Percentiles rank a stretch among this genome's conserved stretches.
Evolutionary conservation across 2,329 filamentous ascomycete species (phyloP).

Genomic region (Cercospora beticola): DNA sequence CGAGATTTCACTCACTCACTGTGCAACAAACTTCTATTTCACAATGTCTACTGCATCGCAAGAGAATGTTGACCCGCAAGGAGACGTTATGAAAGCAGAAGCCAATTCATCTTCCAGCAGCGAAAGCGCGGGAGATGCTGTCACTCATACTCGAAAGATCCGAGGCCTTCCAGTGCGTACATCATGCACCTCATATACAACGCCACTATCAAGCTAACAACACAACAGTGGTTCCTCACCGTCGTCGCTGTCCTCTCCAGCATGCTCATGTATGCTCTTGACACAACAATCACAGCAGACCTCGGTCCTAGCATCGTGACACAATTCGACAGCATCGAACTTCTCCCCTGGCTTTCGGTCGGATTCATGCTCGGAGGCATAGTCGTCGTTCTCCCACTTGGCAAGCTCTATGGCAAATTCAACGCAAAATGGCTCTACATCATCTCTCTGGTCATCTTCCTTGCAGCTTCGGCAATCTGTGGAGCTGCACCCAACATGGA

Average conservation of each 20-base stretch:
- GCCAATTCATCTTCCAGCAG: neutral
- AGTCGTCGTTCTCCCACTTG: constrained; percentile 23
- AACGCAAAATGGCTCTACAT: constrained; percentile 35
- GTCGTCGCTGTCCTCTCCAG: neutral
- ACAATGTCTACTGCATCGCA: neutral
- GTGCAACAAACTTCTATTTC: neutral
- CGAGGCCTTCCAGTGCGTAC: neutral
- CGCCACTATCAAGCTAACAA: neutral
- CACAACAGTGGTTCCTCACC: neutral
- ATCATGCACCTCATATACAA: neutral
- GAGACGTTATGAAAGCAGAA: neutral
- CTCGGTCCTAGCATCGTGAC: neutral
- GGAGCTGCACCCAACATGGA: constrained; percentile 37
- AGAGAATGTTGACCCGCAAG: neutral
- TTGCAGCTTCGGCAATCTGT: constrained; percentile 35
- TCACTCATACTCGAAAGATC: neutral
- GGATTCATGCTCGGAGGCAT: constrained; percentile 34
- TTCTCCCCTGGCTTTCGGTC: constrained; percentile 35
- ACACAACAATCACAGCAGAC: neutral
- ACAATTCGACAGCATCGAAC: constrained; percentile 15
- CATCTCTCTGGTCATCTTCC: constrained; percentile 30
- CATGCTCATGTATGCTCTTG: neutral
- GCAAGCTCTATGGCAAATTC: constrained; percentile 32
- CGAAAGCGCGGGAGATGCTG: neutral
- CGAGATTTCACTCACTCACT: neutral